Evolutionary conservation across 768 basidiomycete genomes (phyloP).

Genomic region (Pulveroboletus frians): DNA sequence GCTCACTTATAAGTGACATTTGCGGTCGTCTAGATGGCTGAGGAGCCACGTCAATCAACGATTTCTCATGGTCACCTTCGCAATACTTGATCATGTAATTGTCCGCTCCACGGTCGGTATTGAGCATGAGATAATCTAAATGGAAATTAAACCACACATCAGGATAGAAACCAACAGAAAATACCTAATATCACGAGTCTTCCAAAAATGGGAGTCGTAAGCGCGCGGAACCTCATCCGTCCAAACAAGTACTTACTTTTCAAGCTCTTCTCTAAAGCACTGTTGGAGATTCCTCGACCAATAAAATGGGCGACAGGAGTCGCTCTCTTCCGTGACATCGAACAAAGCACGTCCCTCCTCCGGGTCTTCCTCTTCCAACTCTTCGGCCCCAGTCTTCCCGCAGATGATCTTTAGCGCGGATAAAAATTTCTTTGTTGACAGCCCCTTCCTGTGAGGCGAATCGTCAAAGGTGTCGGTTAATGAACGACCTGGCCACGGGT

Average conservation of each 20-base stretch:
- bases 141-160: not conserved
- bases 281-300: conserved; percentile 78
- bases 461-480: conserved; percentile 85
- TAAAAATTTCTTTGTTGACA: conserved; percentile 60
- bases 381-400: conserved; percentile 73
- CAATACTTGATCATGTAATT: conserved; percentile 94
- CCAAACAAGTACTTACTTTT: conserved; percentile 53
- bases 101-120: conserved; percentile 82
- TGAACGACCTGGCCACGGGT: conserved; percentile 85
- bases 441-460: conserved; percentile 69
- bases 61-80: conserved; percentile 73
- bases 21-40: conserved; percentile 59
- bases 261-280: conserved; percentile 82
- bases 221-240: conserved; percentile 2
- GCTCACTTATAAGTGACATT: conserved; percentile 72
- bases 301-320: conserved; percentile 61
- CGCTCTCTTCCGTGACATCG: conserved; percentile 56
- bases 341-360: conserved; percentile 70
- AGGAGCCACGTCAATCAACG: conserved; percentile 74
- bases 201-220: conserved; percentile 5
- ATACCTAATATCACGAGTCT: conserved; percentile 81
- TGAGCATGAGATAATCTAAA: conserved; percentile 85
- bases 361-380: conserved; percentile 68
- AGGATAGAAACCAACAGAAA: not conserved
- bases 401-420: conserved; percentile 75